Conservation (phyloP, 2,329 filamentous ascomycete genomes). For the Aspergillus bombycis region DNA sequence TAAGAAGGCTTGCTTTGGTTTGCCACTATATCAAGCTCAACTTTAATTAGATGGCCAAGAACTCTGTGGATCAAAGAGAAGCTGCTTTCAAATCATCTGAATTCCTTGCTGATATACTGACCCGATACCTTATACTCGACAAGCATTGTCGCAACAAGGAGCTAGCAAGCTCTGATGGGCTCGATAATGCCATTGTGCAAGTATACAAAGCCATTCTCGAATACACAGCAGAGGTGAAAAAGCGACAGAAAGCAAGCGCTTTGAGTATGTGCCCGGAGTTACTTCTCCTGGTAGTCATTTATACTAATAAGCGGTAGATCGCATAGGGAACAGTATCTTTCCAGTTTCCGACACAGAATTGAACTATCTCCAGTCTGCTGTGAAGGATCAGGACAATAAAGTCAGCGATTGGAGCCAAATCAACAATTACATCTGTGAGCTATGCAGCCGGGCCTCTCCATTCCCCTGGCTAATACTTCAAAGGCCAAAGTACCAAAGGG, state of each 20-base stretch:
- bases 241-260: neutral
- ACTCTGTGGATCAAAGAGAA: neutral
- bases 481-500: neutral
- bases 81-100: neutral
- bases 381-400: neutral
- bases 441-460: rapidly evolving
- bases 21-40: neutral
- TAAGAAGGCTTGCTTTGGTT: neutral
- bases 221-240: neutral
- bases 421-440: neutral
- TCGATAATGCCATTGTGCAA: neutral
- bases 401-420: neutral
- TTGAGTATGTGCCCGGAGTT: neutral
- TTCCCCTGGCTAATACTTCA: neutral
- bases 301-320: neutral
- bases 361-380: neutral
- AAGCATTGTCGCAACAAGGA: neutral
- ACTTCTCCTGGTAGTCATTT: neutral
- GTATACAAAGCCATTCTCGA: neutral
- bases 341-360: neutral
- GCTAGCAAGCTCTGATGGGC: neutral
- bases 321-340: neutral
- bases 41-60: neutral
- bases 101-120: neutral
- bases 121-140: neutral